phyloP scores from a whole-genome alignment of 2,329 filamentous ascomycete species.

The Beauveria brongniartii region DNA sequence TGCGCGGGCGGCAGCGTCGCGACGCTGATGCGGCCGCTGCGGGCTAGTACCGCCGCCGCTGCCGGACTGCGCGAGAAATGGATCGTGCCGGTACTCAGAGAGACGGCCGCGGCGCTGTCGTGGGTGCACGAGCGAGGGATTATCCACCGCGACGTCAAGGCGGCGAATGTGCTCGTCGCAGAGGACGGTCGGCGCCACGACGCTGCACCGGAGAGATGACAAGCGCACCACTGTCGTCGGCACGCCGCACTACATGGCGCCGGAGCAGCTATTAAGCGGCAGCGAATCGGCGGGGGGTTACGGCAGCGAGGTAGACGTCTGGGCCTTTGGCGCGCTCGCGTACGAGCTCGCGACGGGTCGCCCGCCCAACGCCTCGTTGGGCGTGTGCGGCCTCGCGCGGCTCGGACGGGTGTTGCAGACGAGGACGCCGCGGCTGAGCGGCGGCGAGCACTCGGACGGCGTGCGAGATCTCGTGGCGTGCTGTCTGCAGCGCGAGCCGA shows the following conservation, averaged over 20 bases:
- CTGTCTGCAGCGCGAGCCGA: conserved; percentile 49
- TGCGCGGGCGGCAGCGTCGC: conserved; percentile 60
- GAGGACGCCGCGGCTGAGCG: conserved; percentile 48
- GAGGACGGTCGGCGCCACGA: conserved; percentile 42
- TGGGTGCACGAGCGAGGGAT: conserved; percentile 44
- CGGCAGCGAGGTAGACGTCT: conserved; percentile 54
- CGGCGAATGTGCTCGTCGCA: conserved; percentile 56
- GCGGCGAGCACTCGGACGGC: conserved; percentile 41
- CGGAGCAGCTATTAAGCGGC: conserved; percentile 42
- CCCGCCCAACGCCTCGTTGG: conserved; percentile 45
- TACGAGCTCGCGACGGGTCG: conserved; percentile 59
- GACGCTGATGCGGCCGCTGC: conserved; percentile 41
- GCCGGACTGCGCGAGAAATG: conserved; percentile 40
- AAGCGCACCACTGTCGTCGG: conserved; percentile 61
- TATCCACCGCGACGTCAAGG: conserved; percentile 46
- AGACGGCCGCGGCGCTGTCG: conserved; percentile 38
- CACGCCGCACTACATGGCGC: conserved; percentile 62
- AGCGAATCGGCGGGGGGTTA: conserved; percentile 33
- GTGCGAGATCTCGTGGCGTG: conserved; percentile 52
- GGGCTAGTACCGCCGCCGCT: conserved; percentile 11
- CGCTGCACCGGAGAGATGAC: conserved; percentile 49
- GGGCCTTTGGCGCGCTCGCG: conserved; percentile 60
- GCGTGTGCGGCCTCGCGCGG: conserved; percentile 30
- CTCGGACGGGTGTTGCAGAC: conserved; percentile 36
- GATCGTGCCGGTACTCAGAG: conserved; percentile 43